phyloP scores from a whole-genome alignment of 2,329 filamentous ascomycete genomes.

The Colletotrichum brevisporum region DNA sequence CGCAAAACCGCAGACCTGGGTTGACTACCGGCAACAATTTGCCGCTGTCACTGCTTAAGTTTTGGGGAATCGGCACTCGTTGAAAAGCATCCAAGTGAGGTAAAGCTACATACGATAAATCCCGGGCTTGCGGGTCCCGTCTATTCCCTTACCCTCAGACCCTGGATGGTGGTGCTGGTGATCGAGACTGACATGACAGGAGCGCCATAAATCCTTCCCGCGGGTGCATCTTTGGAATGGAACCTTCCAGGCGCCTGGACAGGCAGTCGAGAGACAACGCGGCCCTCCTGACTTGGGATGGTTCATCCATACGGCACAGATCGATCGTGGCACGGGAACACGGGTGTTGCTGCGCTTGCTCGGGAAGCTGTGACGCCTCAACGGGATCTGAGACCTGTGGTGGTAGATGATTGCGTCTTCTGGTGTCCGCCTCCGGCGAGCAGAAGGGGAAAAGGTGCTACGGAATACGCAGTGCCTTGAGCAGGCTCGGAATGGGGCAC shows the following conservation, averaged over 20 bases:
- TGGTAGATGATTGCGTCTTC: conserved; percentile 20
- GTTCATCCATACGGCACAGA: not conserved
- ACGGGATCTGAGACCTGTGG: not conserved
- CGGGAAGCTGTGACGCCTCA: not conserved
- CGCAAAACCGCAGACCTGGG: no score
- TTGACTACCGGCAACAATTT: not conserved
- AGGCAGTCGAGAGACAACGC: conserved; percentile 23
- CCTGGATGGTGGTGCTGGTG: no score
- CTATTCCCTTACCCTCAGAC: no score
- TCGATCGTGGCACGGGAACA: conserved; percentile 14
- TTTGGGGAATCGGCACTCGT: conserved; percentile 24
- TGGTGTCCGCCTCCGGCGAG: conserved; percentile 24
- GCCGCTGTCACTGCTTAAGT: conserved; percentile 24
- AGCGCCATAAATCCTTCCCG: conserved; percentile 8
- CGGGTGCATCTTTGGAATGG: conserved; percentile 7
- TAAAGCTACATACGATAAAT: no score
- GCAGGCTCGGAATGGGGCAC: not conserved
- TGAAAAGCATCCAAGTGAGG: conserved; percentile 3
- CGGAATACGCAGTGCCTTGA: no score
- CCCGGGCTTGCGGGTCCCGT: no score
- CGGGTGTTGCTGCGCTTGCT: not conserved
- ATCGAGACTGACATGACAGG: not conserved
- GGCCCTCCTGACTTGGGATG: not conserved
- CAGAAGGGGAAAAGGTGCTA: conserved; percentile 1
- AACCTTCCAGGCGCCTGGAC: conserved; percentile 9